phyloP scores from a whole-genome alignment of 177 flowering plant species.

The Vitis hybrid region DNA sequence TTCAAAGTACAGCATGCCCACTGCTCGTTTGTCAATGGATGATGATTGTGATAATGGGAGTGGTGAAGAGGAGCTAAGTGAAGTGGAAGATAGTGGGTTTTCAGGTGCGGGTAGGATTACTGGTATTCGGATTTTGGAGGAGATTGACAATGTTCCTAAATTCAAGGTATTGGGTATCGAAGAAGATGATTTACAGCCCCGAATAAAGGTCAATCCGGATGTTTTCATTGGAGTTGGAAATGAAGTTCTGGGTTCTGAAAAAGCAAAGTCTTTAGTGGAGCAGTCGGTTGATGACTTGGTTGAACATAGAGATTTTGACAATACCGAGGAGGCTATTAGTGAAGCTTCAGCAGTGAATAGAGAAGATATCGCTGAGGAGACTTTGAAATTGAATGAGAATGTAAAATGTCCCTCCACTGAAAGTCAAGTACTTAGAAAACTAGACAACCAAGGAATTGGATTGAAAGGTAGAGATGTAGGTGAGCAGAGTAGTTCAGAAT shows the following conservation, averaged over 20 bases:
- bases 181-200: background rate
- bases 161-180: conserved; percentile 6
- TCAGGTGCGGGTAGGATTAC: conserved; percentile 8
- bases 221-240: background rate
- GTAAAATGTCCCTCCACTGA: background rate
- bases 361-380: conserved; percentile 3
- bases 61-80: conserved; percentile 16
- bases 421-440: background rate
- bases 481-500: too few relatives aligned
- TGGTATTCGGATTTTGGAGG: background rate
- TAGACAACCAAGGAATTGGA: background rate
- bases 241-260: background rate
- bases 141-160: conserved; percentile 5
- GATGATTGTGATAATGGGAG: conserved; percentile 17
- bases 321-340: background rate
- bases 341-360: conserved; percentile 6
- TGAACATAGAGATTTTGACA: conserved; percentile 10
- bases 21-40: conserved; percentile 24
- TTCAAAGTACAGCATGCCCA: conserved; percentile 9
- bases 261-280: background rate
- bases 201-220: background rate
- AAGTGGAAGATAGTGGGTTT: conserved; percentile 8
- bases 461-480: background rate
- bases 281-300: background rate
- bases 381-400: conserved; percentile 4